Conservation (phyloP, 495 filamentous ascomycete species). For the Aspergillus olivimuriae region DNA sequence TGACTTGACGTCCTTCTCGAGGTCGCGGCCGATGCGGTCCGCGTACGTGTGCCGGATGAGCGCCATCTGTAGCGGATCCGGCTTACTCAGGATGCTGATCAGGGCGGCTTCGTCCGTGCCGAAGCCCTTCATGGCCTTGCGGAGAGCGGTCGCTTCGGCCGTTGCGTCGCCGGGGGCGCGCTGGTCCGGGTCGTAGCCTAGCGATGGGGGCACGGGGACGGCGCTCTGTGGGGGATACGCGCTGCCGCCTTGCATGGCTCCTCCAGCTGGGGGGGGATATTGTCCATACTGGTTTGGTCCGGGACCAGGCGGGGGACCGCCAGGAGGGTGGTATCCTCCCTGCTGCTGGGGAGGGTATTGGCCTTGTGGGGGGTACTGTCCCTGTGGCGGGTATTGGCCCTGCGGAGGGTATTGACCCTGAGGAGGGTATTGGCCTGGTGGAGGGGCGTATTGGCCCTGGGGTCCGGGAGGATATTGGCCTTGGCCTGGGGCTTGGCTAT, state of each 20-base stretch:
- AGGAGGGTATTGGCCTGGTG: not conserved
- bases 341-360: conserved; percentile 1
- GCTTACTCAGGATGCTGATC: conserved; percentile 52
- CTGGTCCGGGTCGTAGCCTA: conserved; percentile 52
- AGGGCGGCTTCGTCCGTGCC: conserved; percentile 71
- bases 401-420: conserved; percentile 4
- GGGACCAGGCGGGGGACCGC: too few relatives aligned
- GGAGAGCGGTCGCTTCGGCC: conserved; percentile 55
- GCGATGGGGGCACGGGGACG: conserved; percentile 29
- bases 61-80: conserved; percentile 61
- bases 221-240: not conserved
- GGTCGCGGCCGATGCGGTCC: conserved; percentile 46
- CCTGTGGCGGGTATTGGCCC: conserved; percentile 2
- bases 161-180: conserved; percentile 51
- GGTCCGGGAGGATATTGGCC: not conserved
- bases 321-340: too few relatives aligned
- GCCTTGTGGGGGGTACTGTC: not conserved
- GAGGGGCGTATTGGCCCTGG: not conserved
- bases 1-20: conserved; percentile 59
- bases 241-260: not conserved
- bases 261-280: not conserved
- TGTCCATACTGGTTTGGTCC: too few relatives aligned
- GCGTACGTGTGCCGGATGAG: conserved; percentile 55
- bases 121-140: conserved; percentile 75
- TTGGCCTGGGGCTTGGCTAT: too few relatives aligned